These are phyloP conservation scores for Aspergillus bertholletiae DNA, from an alignment of 495 filamentous ascomycete species.

Conservation along the genomic window DNA sequence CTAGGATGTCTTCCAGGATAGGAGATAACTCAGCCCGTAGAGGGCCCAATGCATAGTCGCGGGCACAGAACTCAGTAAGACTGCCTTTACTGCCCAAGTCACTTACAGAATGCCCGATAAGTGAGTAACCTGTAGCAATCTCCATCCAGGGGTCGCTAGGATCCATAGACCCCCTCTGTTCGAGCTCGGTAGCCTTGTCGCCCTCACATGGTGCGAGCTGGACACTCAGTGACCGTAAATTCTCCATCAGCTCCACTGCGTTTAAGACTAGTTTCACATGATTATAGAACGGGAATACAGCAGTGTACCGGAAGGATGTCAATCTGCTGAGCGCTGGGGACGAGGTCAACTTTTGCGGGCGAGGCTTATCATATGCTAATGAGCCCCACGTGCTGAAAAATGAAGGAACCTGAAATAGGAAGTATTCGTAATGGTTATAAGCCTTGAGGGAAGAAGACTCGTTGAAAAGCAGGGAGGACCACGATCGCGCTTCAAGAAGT, in stretches of 20 bases:
- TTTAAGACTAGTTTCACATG: slow-evolving; percentile 36
- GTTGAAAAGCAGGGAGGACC: slow-evolving; percentile 37
- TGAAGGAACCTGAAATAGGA: slow-evolving; percentile 34
- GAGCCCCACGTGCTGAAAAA: slow-evolving; percentile 31
- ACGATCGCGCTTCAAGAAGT: slow-evolving; percentile 24
- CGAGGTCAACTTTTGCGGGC: slow-evolving; percentile 4
- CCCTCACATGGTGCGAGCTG: slow-evolving; percentile 29
- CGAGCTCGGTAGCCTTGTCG: slow-evolving; percentile 32
- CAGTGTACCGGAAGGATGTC: slow-evolving; percentile 35
- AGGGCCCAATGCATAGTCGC: slow-evolving; percentile 29
- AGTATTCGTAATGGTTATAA: slow-evolving; percentile 45
- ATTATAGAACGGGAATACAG: slow-evolving; percentile 45
- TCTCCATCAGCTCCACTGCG: slow-evolving; percentile 25
- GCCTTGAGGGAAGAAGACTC: slow-evolving; percentile 40
- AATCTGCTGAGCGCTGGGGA: slow-evolving; percentile 19
- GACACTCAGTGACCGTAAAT: slow-evolving; percentile 24
- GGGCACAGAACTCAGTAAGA: slow-evolving; percentile 23
- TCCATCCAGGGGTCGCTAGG: slow-evolving; percentile 46
- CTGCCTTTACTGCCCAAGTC: slow-evolving; percentile 13
- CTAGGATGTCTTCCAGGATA: slow-evolving; percentile 22
- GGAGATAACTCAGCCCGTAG: slow-evolving; percentile 25
- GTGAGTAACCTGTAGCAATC: slow-evolving; percentile 34
- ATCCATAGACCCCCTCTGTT: slow-evolving; percentile 40
- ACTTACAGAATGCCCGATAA: slow-evolving; percentile 31
- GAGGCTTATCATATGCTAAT: background rate